Evolutionary conservation across 106 monocot genomes (phyloP), one percentile per base, ranked within the genome.

Genomic region (Chionographis japonica): DNA sequence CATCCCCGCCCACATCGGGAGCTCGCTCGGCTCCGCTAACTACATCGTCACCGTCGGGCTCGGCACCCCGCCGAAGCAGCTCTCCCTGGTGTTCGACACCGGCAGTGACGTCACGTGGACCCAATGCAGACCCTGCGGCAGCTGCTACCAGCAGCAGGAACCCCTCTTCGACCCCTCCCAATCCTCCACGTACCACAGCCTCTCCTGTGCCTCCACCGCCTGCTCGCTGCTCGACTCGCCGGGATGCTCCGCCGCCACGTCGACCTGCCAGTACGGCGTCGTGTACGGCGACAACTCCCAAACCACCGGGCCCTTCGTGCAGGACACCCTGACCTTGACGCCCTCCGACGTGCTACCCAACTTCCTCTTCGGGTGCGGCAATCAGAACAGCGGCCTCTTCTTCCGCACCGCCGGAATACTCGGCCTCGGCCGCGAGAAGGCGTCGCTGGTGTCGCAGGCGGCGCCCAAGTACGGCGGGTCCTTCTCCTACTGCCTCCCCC

Each of bases 401-500:
- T 74, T 74, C 6, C 8, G 37, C 12, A 16, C 60, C 42, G 77
- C 59, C 16, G 86, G 81, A 4, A 68, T 86, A 13, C 20, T 75
- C 36, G 86, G 86, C 19, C 72, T 86, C 18, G 86, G 75, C 59
- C 78, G 75, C 2, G 54, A 60, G 1, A 37, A 52, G 20, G 64
- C 63, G 8, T 86, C 86, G 2, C 55, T 86, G 27, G 50, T 71
- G 2, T 72, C 68, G 14, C 86, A 86, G 61, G 56, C 67, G 3
- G 62, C 71, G 0, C 19, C 36, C 0, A 81, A 68, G 43, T 78
- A 78, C 53, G 81, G 75, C 52, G 46, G 46, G 46, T 59, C 71
- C 19, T 86, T 81, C 75, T 74, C 85, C 53, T 86, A 86, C 75
- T 86, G 85, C 60, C 74, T 86, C 3, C 81, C 78, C 3, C 59